Evolutionary conservation across 2,329 filamentous ascomycete genomes (phyloP).

Genomic region (Neophaeococcomyces mojaviensis): DNA sequence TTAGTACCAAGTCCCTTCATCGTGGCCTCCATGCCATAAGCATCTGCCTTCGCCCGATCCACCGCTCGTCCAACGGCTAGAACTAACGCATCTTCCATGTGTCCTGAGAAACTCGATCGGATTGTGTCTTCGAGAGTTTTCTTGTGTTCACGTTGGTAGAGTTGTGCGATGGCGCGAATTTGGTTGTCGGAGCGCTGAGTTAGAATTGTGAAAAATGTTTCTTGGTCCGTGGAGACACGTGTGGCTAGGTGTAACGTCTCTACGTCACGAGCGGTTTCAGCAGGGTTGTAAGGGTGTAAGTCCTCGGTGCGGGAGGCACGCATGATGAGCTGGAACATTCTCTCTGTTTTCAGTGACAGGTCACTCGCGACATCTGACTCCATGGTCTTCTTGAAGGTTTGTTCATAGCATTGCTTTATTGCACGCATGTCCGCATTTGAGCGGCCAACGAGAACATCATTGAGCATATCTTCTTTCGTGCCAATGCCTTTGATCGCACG

Average conservation of each 20-base stretch:
- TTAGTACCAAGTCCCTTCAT: conserved; percentile 88
- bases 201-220: conserved; percentile 71
- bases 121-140: conserved; percentile 65
- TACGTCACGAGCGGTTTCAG: conserved; percentile 68
- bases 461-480: conserved; percentile 78
- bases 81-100: conserved; percentile 80
- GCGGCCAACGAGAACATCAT: conserved; percentile 75
- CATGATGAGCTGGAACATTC: conserved; percentile 76
- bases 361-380: conserved; percentile 69
- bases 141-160: conserved; percentile 67
- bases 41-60: conserved; percentile 80
- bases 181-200: conserved; percentile 71
- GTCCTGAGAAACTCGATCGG: conserved; percentile 76
- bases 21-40: conserved; percentile 69
- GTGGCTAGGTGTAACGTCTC: conserved; percentile 70
- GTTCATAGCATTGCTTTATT: conserved; percentile 73
- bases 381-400: conserved; percentile 58
- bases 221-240: conserved; percentile 64
- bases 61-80: conserved; percentile 69
- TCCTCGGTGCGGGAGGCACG: conserved; percentile 71
- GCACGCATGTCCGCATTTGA: conserved; percentile 81
- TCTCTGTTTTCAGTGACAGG: conserved; percentile 76
- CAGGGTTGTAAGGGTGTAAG: conserved; percentile 61
- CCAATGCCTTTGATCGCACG: conserved; percentile 70
- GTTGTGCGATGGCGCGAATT: conserved; percentile 69